Base-by-base conservation (phyloP, 768 basidiomycete genomes). In the Chalciporus sphaerocephalus region DNA sequence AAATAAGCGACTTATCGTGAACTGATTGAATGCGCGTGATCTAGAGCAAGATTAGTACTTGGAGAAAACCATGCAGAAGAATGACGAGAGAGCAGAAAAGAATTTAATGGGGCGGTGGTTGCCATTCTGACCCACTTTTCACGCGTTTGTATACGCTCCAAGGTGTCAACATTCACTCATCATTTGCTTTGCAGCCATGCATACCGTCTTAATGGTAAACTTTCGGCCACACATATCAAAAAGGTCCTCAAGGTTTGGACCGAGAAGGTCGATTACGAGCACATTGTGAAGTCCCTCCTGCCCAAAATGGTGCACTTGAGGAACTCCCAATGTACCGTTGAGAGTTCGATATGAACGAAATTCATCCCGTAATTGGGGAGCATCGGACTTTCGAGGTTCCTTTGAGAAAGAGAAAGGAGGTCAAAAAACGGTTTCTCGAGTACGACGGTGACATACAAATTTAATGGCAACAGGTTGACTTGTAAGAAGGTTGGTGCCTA, bases 181-280 rank as follows among this genome's bases (percentile, higher is more conserved):
- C 95, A 98, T 99, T 68, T 99, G 96, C 69, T 89, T 97, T 15
- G 96, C 96, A 41, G 91, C 88, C 95, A 99, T 92, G 64, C 92
- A 96, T 21, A 97, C 95, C 0, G 95, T 98, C 79, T 99, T 99
- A 67, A 95, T 84, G 42, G 81, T 81, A 71, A 98, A 99, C 70
- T 97, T 97, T 54, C 95, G 85, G n/a, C 86, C 83, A 64, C 94
- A 98, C 92, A 96, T 93, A 69, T 98, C 95, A 62, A 99, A 98
- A 25, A 99, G 76, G 63, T 99, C 95, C 69, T 99, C 95, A 35
- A 99, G 72, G 58, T 93, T 95, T 17, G 95, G 95, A n/a, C 95
- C 96, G 12, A 99, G 76, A 23, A 99, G 76, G 70, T 99, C 95
- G 50, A 94, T 89, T 64, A 89, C 88, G 39, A 91, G 80, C 46